Evolutionary conservation across 495 filamentous ascomycete genomes (phyloP), one percentile per base, ranked within the genome.

Genomic region (Endocarpon pusillum): DNA sequence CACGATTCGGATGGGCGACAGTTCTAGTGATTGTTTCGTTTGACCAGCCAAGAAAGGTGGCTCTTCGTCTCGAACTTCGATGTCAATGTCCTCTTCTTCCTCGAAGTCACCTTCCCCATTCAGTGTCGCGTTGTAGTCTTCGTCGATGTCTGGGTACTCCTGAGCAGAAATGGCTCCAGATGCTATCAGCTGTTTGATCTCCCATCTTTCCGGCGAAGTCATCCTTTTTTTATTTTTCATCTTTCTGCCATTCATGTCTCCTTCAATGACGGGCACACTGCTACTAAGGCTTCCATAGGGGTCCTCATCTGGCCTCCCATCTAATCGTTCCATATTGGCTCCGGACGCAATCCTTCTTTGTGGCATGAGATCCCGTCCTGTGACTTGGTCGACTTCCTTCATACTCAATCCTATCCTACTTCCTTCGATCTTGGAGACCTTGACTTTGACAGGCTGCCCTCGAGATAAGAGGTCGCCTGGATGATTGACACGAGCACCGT

Each of bases 121-220:
- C 12, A 93, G 57, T 0, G 83, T 84, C 11, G 80, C 78, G 39
- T 93, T 72, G 55, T 93, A 93, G 33, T 96, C 85, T 41, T 94
- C 83, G 42, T 97, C 83, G 6, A 94, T 68, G 39, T 96, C 86
- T 1, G 91, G 91, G 47, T 94, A 93, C 39, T 94, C 91, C 2
- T 74, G 71, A 0, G 82, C 84, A 41, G 85, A 89, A 14, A 80
- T 79, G 21, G 82, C 85, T 10, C 89, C 89, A 4, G 91, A 93
- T 12, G 89, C 82, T 44, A 97, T 96, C 28, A 96, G 64, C 47
- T 96, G 91, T 37, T 82, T 78, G 39, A 97, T 94, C 51, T 97
- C 89, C 85, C 86, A 97, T 42, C 89, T 62, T 46, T 97, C 89
- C 3, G 87, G 89, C 2, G 85, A 94, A 0, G 87, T 94, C 74